These are phyloP conservation scores for Neurospora sp. DNA, from an alignment of 495 filamentous ascomycete species.

Conservation along the genomic window DNA sequence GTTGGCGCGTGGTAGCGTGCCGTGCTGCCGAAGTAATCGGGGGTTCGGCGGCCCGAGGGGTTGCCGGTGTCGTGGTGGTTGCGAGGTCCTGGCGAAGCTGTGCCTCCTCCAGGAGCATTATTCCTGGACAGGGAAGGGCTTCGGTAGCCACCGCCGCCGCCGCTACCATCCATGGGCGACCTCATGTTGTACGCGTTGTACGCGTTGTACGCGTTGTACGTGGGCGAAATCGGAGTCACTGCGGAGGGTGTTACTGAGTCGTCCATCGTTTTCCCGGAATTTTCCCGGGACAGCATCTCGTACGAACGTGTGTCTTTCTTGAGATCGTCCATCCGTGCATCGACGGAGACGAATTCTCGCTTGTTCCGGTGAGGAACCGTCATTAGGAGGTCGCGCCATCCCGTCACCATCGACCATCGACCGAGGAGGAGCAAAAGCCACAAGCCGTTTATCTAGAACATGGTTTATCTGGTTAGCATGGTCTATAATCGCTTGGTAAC, in stretches of 20 bases:
- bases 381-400: constrained; percentile 64
- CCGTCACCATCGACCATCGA: constrained; percentile 70
- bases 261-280: constrained; percentile 34
- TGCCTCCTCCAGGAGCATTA: not conserved
- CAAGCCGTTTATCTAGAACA: constrained; percentile 61
- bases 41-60: constrained; percentile 32
- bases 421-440: constrained; percentile 76
- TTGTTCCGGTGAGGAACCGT: constrained; percentile 31
- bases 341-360: constrained; percentile 79
- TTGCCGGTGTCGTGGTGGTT: constrained; percentile 1
- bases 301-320: constrained; percentile 60
- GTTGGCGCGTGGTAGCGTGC: constrained; percentile 36
- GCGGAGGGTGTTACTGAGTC: constrained; percentile 33
- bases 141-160: not conserved
- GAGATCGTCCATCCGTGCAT: constrained; percentile 54
- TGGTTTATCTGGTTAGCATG: constrained; percentile 4
- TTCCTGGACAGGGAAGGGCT: constrained; percentile 11
- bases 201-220: constrained; percentile 3
- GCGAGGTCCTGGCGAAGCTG: constrained; percentile 2
- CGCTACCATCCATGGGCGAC: constrained; percentile 19
- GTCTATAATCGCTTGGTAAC: not conserved
- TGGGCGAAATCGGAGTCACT: constrained; percentile 38
- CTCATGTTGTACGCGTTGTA: constrained; percentile 4
- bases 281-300: constrained; percentile 64
- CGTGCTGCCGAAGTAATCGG: constrained; percentile 39